Percentiles rank a stretch among this genome's conserved stretches.
These are phyloP conservation scores for Vaccinium vitisidaea DNA, from an alignment of 148 eudicot species.

Conservation along the genomic window DNA sequence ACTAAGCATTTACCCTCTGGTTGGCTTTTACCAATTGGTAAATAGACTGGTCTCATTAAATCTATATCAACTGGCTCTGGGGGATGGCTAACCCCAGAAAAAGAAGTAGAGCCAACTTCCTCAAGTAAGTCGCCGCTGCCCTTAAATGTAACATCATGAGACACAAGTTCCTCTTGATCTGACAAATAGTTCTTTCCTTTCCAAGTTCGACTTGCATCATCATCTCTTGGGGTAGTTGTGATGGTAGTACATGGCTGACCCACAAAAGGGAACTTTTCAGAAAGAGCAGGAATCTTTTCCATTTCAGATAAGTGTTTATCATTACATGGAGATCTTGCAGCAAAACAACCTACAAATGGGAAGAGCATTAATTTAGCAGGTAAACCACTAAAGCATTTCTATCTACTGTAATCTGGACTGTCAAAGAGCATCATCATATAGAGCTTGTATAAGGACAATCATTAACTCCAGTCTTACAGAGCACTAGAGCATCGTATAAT, in stretches of 20 bases:
- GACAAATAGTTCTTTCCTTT: slow-evolving; percentile 50
- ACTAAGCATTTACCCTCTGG: slow-evolving; percentile 48
- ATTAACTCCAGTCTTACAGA: neutral
- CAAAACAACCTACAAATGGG: slow-evolving; percentile 25
- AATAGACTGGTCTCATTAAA: slow-evolving; percentile 61
- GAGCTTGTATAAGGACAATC: neutral
- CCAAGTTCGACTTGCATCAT: slow-evolving; percentile 42
- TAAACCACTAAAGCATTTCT: neutral
- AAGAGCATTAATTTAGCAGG: neutral
- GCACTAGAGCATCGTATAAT: neutral
- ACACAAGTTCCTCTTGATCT: slow-evolving; percentile 55
- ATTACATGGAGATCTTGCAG: slow-evolving; percentile 23
- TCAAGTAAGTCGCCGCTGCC: slow-evolving; percentile 51
- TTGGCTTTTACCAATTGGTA: slow-evolving; percentile 65
- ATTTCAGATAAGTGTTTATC: slow-evolving; percentile 34
- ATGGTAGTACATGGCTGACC: slow-evolving; percentile 35
- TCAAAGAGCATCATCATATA: neutral
- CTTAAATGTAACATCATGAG: slow-evolving; percentile 44
- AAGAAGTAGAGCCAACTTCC: slow-evolving; percentile 51
- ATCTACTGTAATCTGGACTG: neutral
- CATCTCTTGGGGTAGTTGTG: slow-evolving; percentile 37
- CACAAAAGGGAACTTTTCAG: slow-evolving; percentile 36
- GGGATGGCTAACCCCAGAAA: slow-evolving; percentile 81
- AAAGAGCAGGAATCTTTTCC: slow-evolving; percentile 55
- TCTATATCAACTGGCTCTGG: slow-evolving; percentile 73